phyloP scores from a whole-genome alignment of 148 eudicot species.

The Rhododendron vialii region DNA sequence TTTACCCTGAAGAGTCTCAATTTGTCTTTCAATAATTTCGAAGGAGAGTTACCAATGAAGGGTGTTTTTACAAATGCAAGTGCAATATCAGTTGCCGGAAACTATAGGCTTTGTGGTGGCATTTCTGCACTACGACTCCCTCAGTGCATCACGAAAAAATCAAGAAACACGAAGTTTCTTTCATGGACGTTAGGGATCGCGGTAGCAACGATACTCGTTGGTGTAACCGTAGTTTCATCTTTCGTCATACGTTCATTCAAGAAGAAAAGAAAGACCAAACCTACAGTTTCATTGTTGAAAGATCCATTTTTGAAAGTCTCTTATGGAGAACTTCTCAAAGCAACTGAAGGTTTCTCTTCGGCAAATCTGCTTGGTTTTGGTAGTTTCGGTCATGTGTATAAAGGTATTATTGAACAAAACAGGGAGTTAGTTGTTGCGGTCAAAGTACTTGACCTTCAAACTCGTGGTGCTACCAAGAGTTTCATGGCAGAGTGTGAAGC shows the following conservation, averaged over 20 bases:
- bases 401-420: not conserved
- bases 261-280: not conserved
- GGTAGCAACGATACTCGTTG: not conserved
- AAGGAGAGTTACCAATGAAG: too few relatives aligned
- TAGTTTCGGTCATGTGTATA: not conserved
- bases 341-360: not conserved
- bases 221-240: not conserved
- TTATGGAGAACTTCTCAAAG: not conserved
- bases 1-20: too few relatives aligned
- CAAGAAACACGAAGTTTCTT: not conserved
- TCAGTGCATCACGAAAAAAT: not conserved
- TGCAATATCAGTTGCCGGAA: not conserved
- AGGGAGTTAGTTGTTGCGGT: too few relatives aligned
- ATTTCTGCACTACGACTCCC: not conserved
- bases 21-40: too few relatives aligned
- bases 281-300: not conserved
- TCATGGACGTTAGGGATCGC: not conserved
- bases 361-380: not conserved
- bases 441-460: too few relatives aligned
- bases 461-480: constrained; percentile 1
- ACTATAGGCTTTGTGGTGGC: constrained; percentile 15
- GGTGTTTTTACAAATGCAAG: too few relatives aligned
- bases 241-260: not conserved
- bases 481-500: not conserved
- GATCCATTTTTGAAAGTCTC: not conserved